These are phyloP conservation scores for Claviceps sp. DNA, from an alignment of 2,329 filamentous ascomycete genomes.

Conservation along the genomic window DNA sequence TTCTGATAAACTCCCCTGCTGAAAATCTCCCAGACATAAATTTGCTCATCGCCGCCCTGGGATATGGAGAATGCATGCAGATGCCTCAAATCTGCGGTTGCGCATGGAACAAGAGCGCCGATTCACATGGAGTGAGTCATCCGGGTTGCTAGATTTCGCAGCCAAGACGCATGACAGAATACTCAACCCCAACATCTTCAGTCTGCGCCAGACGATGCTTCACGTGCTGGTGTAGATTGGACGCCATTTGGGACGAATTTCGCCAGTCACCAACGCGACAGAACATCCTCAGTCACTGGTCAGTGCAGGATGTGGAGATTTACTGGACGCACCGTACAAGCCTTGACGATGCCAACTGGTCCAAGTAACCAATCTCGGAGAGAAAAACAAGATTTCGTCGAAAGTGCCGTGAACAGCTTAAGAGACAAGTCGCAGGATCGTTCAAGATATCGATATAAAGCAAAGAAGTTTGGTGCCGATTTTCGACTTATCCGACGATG, in stretches of 20 bases:
- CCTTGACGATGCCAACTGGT: slow-evolving; percentile 24
- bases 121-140: slow-evolving; percentile 36
- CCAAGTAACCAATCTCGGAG: slow-evolving; percentile 30
- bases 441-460: slow-evolving; percentile 27
- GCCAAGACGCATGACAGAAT: slow-evolving; percentile 26
- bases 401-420: slow-evolving; percentile 27
- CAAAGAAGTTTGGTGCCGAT: slow-evolving; percentile 37
- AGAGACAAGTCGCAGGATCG: slow-evolving; percentile 23
- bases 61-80: slow-evolving; percentile 32
- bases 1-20: background rate
- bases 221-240: slow-evolving; percentile 33
- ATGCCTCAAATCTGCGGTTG: slow-evolving; percentile 32
- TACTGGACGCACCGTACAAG: slow-evolving; percentile 24
- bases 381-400: slow-evolving; percentile 28
- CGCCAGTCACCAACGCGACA: slow-evolving; percentile 26
- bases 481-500: slow-evolving; percentile 33
- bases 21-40: slow-evolving; percentile 21
- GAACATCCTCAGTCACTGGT: slow-evolving; percentile 19
- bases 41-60: slow-evolving; percentile 32
- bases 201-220: slow-evolving; percentile 33
- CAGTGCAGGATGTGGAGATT: slow-evolving; percentile 20
- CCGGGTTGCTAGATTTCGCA: slow-evolving; percentile 31
- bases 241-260: slow-evolving; percentile 34
- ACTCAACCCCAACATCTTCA: slow-evolving; percentile 32
- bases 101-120: slow-evolving; percentile 37